A percentile compares a stretch with the other conserved stretches of the same genome.
Evolutionary conservation across 768 basidiomycete genomes (phyloP).

Genomic region (Boletus reticuloceps): DNA sequence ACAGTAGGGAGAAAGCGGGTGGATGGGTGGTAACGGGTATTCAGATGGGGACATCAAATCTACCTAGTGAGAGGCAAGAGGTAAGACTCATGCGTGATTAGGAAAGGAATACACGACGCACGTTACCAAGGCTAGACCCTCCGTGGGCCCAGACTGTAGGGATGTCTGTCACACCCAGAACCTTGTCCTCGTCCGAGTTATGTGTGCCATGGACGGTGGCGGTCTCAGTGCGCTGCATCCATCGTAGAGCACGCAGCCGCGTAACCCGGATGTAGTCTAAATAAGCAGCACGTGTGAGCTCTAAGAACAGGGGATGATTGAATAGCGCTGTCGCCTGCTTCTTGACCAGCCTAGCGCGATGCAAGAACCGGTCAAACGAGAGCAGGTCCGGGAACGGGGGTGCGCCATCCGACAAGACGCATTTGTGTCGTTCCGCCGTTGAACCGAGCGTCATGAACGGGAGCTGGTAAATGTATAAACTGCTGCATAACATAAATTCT

Average conservation of each 20-base stretch:
- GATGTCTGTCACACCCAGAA: not conserved
- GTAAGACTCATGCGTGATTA: not conserved
- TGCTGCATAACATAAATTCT: slow-evolving; percentile 38
- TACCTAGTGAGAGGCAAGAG: slow-evolving; percentile 20
- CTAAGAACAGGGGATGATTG: slow-evolving; percentile 46
- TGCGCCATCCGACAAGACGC: slow-evolving; percentile 14
- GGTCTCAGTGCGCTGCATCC: slow-evolving; percentile 16
- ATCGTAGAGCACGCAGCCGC: slow-evolving; percentile 17
- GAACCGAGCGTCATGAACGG: slow-evolving; percentile 47
- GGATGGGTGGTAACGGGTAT: slow-evolving; percentile 32
- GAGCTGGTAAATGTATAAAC: slow-evolving; percentile 40
- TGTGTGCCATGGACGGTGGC: no score
- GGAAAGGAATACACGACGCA: not conserved
- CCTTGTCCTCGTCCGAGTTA: not conserved
- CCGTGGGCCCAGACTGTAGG: slow-evolving; percentile 11
- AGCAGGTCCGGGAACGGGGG: slow-evolving; percentile 37
- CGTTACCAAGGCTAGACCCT: slow-evolving; percentile 30
- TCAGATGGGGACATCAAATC: slow-evolving; percentile 33
- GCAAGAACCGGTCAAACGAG: slow-evolving; percentile 42
- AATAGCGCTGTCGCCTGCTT: slow-evolving; percentile 32
- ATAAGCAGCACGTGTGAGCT: slow-evolving; percentile 29
- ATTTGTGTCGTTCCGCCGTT: not conserved
- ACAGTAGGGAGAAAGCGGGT: slow-evolving; percentile 23
- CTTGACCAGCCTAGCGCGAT: slow-evolving; percentile 38
- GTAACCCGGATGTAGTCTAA: slow-evolving; percentile 3